These are phyloP conservation scores for Syncephalastrum contaminatum DNA, from an alignment of 371 early-diverging fungal species.

Conservation along the genomic window DNA sequence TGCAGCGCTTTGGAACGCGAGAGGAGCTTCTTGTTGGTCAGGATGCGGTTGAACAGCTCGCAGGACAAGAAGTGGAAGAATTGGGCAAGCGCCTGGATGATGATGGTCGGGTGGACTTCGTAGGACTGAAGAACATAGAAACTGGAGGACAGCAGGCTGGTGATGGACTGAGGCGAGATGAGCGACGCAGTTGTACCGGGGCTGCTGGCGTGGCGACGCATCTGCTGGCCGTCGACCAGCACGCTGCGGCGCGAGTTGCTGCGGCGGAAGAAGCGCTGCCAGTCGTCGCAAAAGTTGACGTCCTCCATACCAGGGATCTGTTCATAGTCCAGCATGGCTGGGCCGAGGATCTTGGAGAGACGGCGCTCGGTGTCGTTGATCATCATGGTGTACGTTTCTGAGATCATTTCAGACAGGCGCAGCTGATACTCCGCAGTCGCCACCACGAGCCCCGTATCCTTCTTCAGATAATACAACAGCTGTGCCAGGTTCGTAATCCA, in stretches of 20 bases:
- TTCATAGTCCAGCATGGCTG: slow-evolving; percentile 68
- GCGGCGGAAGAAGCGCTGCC: slow-evolving; percentile 48
- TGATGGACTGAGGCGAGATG: slow-evolving; percentile 61
- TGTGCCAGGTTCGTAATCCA: slow-evolving; percentile 78
- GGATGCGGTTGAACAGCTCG: slow-evolving; percentile 82
- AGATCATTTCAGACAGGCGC: slow-evolving; percentile 64
- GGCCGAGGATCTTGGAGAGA: slow-evolving; percentile 56
- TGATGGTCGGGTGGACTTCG: slow-evolving; percentile 68
- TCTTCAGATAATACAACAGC: slow-evolving; percentile 76
- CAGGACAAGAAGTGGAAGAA: slow-evolving; percentile 73
- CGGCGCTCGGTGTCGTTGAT: slow-evolving; percentile 56
- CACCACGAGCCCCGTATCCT: slow-evolving; percentile 66
- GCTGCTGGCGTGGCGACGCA: slow-evolving; percentile 12
- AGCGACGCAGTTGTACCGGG: slow-evolving; percentile 4
- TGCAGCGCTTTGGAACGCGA: slow-evolving; percentile 83
- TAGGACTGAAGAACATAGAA: slow-evolving; percentile 59
- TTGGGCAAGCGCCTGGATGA: slow-evolving; percentile 65
- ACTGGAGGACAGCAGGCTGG: slow-evolving; percentile 58
- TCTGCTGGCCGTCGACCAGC: slow-evolving; percentile 7
- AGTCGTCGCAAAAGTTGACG: slow-evolving; percentile 59
- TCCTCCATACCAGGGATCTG: slow-evolving; percentile 65
- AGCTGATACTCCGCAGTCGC: slow-evolving; percentile 62
- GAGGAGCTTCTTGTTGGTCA: slow-evolving; percentile 70
- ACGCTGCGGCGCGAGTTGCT: slow-evolving; percentile 10
- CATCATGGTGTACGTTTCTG: slow-evolving; percentile 65